These are phyloP conservation scores for Chaetomidium leptoderma DNA, from an alignment of 495 filamentous ascomycete genomes.

Conservation along the genomic window DNA sequence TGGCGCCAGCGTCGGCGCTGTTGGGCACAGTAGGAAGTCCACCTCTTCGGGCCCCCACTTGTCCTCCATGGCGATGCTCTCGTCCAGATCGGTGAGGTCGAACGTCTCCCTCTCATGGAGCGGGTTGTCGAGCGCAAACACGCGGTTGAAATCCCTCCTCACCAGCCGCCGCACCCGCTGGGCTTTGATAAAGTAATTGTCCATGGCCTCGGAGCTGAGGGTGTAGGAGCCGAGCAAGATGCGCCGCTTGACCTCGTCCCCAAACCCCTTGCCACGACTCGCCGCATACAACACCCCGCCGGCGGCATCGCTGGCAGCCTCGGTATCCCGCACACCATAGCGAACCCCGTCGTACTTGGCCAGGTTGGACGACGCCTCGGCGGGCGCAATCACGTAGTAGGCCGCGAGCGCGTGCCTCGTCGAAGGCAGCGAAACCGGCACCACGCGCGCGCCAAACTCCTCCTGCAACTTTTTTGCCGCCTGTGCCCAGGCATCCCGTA, in stretches of 20 bases:
- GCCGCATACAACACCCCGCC: conserved; percentile 63
- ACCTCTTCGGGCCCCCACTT: conserved; percentile 54
- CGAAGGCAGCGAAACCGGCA: conserved; percentile 74
- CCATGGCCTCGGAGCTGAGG: conserved; percentile 82
- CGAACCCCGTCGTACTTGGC: conserved; percentile 94
- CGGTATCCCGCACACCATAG: conserved; percentile 55
- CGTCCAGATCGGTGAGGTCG: conserved; percentile 45
- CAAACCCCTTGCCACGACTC: conserved; percentile 70
- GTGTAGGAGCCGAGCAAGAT: conserved; percentile 90
- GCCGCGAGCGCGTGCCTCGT: conserved; percentile 82
- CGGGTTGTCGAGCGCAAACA: conserved; percentile 65
- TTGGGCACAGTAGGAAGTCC: conserved; percentile 85
- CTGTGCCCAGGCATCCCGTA: conserved; percentile 65
- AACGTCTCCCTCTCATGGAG: conserved; percentile 49
- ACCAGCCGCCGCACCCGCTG: conserved; percentile 83
- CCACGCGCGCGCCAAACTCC: conserved; percentile 60
- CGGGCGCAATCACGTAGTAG: conserved; percentile 92
- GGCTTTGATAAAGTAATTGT: conserved; percentile 95
- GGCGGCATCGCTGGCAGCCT: conserved; percentile 31
- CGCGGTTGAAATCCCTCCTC: conserved; percentile 74
- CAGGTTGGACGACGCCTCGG: conserved; percentile 95
- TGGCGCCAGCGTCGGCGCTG: conserved; percentile 74
- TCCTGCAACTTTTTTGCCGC: conserved; percentile 53
- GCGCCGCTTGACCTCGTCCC: conserved; percentile 75
- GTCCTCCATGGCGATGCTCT: conserved; percentile 38